phyloP scores from a whole-genome alignment of 306 rosid genomes.

The Vigna mungo region DNA sequence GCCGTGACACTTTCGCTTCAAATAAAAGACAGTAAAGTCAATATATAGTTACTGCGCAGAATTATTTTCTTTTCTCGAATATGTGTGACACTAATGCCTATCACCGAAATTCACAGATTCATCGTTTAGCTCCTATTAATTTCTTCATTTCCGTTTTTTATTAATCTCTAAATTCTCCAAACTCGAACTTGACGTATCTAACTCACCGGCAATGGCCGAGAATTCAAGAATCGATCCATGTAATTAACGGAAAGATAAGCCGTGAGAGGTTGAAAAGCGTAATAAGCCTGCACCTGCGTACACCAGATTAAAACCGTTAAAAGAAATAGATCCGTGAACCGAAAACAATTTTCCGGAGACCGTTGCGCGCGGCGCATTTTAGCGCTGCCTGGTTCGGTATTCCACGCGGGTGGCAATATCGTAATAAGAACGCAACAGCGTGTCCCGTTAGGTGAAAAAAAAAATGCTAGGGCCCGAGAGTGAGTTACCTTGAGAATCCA shows the following conservation, averaged over 20 bases:
- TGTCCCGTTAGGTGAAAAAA: conserved; percentile 18
- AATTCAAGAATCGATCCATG: conserved; percentile 87
- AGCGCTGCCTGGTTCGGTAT: conserved; percentile 25
- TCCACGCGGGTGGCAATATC: conserved; percentile 42
- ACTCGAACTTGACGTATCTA: conserved; percentile 12
- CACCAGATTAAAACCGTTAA: conserved; percentile 11
- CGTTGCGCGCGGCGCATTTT: conserved; percentile 35
- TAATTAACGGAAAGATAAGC: conserved; percentile 95
- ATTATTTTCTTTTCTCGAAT: conserved; percentile 18
- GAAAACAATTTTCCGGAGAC: conserved; percentile 15
- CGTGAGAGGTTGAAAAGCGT: conserved; percentile 88
- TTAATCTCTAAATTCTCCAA: background rate
- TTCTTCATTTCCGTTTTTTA: background rate
- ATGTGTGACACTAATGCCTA: background rate
- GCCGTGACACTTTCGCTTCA: conserved; percentile 16
- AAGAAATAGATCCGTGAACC: background rate
- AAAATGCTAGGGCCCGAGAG: background rate
- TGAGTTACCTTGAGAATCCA: conserved; percentile 96
- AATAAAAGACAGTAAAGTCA: conserved; percentile 57
- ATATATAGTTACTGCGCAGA: conserved; percentile 48
- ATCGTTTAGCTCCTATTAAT: background rate
- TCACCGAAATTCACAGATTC: conserved; percentile 11
- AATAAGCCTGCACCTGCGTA: conserved; percentile 74
- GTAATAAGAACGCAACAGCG: conserved; percentile 47
- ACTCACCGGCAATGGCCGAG: conserved; percentile 86